Conservation (phyloP, 352 stramenopile genomes). For the Ophiocytium majus region DNA sequence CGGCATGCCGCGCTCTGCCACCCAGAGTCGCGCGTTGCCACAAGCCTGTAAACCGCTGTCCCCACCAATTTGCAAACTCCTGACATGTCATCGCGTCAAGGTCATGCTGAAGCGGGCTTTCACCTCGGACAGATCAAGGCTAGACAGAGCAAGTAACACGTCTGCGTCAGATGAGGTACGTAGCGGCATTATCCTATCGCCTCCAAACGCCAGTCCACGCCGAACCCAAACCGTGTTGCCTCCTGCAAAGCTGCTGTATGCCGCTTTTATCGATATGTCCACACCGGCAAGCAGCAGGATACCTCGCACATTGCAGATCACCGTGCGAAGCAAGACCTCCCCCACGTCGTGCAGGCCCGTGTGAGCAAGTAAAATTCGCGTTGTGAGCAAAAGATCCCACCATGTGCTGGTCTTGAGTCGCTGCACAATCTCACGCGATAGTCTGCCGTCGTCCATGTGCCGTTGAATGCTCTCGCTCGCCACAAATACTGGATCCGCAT, state of each 20-base stretch:
- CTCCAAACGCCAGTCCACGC: not conserved
- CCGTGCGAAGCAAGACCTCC: not conserved
- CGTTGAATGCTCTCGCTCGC: not conserved
- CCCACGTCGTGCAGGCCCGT: not conserved
- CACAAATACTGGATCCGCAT: not conserved
- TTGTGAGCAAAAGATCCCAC: not conserved
- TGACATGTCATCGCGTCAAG: not conserved
- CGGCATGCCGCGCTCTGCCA: not conserved
- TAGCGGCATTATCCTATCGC: not conserved
- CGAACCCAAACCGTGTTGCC: not conserved
- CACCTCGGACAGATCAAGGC: not conserved
- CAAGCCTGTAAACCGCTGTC: not conserved
- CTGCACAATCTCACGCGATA: not conserved
- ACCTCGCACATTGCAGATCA: not conserved
- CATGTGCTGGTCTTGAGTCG: not conserved
- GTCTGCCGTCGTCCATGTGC: not conserved
- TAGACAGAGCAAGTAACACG: not conserved
- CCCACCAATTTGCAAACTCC: not conserved
- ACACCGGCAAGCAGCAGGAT: not conserved
- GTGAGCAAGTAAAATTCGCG: not conserved
- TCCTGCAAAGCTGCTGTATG: not conserved
- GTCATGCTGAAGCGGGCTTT: not conserved
- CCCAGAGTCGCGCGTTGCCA: not conserved
- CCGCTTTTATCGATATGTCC: not conserved
- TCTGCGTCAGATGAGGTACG: not conserved